phyloP scores from a whole-genome alignment of 495 filamentous ascomycete species.

The Penicillium antarcticum region DNA sequence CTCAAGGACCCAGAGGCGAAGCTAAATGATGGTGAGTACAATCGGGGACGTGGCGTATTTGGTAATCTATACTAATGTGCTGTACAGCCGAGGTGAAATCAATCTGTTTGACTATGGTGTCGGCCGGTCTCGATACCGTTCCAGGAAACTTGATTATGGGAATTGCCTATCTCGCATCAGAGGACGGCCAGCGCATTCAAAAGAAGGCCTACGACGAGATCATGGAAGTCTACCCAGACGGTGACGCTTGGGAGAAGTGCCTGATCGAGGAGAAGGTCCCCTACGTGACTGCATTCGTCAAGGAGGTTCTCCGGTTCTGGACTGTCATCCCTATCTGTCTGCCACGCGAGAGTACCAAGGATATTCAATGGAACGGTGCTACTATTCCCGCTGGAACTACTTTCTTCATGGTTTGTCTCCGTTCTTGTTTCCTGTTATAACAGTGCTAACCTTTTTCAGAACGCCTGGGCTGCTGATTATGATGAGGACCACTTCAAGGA shows the following conservation, averaged over 20 bases:
- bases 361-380: slow-evolving; percentile 57
- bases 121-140: slow-evolving; percentile 66
- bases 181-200: slow-evolving; percentile 61
- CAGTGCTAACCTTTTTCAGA: slow-evolving; percentile 31
- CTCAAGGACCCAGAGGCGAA: slow-evolving; percentile 63
- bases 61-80: not conserved
- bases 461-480: slow-evolving; percentile 68
- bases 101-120: slow-evolving; percentile 74
- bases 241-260: slow-evolving; percentile 63
- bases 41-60: not conserved
- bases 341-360: slow-evolving; percentile 61
- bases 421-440: not conserved
- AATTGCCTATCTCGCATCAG: slow-evolving; percentile 64
- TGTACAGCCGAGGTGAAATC: slow-evolving; percentile 61
- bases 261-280: slow-evolving; percentile 66
- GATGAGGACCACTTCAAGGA: slow-evolving; percentile 63
- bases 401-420: slow-evolving; percentile 58
- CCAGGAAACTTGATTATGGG: slow-evolving; percentile 69
- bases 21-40: slow-evolving; percentile 51
- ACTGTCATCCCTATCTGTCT: slow-evolving; percentile 73
- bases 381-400: slow-evolving; percentile 61
- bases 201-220: slow-evolving; percentile 61
- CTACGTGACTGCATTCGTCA: slow-evolving; percentile 66
- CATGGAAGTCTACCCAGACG: slow-evolving; percentile 59
- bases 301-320: slow-evolving; percentile 69